Percentiles rank a stretch among this genome's conserved stretches.
These are phyloP conservation scores for Emiliania huxleyi DNA, from an alignment of 78 protist genomes.

Conservation along the genomic window DNA sequence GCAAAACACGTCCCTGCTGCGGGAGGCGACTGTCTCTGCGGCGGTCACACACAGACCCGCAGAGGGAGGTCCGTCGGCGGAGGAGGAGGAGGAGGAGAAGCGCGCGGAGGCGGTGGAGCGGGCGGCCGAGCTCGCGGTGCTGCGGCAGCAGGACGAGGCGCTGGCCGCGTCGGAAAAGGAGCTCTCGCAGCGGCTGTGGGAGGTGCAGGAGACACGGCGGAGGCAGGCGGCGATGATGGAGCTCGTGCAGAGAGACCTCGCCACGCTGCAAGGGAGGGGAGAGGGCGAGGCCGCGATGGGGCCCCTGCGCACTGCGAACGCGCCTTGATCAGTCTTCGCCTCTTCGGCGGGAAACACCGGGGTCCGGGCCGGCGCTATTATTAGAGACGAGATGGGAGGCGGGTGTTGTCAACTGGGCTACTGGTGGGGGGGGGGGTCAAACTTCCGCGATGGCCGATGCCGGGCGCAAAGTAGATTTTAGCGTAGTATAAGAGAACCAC, in stretches of 20 bases:
- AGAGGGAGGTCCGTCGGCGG: not conserved
- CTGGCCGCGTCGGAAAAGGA: not conserved
- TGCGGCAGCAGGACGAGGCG: not conserved
- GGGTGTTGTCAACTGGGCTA: no score
- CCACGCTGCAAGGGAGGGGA: not conserved
- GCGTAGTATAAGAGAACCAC: no score
- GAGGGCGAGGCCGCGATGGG: no score
- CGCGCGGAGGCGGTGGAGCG: not conserved
- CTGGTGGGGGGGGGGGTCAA: no score
- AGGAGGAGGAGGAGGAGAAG: not conserved
- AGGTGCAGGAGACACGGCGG: slow-evolving; percentile 1
- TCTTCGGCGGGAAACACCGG: no score
- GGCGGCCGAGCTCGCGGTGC: not conserved
- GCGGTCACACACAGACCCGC: not conserved
- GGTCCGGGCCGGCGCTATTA: no score
- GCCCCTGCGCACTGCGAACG: no score
- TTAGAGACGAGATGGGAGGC: no score
- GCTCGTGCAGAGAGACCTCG: not conserved
- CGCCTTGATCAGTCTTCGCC: no score
- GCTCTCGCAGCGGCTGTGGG: not conserved
- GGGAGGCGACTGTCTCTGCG: not conserved
- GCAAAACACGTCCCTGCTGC: not conserved
- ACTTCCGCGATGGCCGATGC: no score
- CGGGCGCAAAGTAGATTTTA: no score
- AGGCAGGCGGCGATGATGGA: not conserved